Base-by-base conservation (phyloP, 768 basidiomycete species). In the Mycena latifolia region DNA sequence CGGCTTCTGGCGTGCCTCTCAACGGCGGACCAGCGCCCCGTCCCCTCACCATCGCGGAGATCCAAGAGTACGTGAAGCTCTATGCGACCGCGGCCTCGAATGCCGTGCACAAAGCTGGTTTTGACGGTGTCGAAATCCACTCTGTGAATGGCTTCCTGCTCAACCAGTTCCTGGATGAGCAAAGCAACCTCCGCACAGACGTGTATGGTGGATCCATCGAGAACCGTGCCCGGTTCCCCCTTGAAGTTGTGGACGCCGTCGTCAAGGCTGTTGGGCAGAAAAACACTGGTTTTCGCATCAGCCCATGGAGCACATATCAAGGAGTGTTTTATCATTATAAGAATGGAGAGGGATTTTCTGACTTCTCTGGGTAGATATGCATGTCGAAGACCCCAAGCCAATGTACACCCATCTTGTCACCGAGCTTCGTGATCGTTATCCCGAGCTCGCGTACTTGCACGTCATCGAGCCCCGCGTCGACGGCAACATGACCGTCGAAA, bases 111-210 rank as follows among this genome's bases (percentile, higher is more conserved):
- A 70, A 58, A 51, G 85, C 88, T 45, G 88, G 85, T 11, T 89
- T 89, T 61, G 88, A 89, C 63, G 88, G 87, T 28, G 78, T 87
- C 6, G 87, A 89, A 76, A 77, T 84, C 65, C 76, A 78, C 45
- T 73, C 58, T 12, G 75, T 72, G 15, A 76, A 76, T 45, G 76
- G 76, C 0, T 78, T 79, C 55, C 61, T 84, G 29, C 50, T 78
- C 29, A 82, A 88, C 68, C 84, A 87, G 69, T 86, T 88, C 77
- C 65, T 84, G 8, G 82, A 86, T 57, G 69, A 77, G 37, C 54
- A 70, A 2, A 71, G 74, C 18, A 88, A 88, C 74, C 71, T 78
- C 24, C 79, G 85, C 18, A 84, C 41, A 3, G 61, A 67, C 81
- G 24, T 60, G 67, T 27, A 70, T 61, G 56, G 61, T 12, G 55